Conservation (phyloP, 2,329 filamentous ascomycete genomes). For the Fusarium albidum region DNA sequence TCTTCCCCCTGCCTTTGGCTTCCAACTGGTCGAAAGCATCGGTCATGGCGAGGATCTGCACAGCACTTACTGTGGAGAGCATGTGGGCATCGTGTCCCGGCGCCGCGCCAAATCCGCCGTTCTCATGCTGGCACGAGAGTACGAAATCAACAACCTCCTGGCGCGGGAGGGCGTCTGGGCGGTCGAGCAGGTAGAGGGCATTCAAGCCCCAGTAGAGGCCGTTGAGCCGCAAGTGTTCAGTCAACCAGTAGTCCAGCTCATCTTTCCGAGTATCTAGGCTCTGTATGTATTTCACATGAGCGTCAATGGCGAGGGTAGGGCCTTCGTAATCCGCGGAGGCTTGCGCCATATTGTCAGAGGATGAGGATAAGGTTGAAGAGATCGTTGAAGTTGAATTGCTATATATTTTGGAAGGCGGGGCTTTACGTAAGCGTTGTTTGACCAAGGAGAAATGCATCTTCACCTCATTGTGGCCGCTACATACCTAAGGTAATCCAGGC, state of each 20-base stretch:
- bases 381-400: conserved; percentile 10
- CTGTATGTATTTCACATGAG: conserved; percentile 92
- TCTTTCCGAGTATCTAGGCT: conserved; percentile 90
- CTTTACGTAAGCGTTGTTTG: conserved; percentile 31
- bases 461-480: too few relatives aligned
- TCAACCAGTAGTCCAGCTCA: conserved; percentile 97
- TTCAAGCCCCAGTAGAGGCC: conserved; percentile 97
- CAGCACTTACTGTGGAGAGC: conserved; percentile 92
- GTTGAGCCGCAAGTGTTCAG: conserved; percentile 93
- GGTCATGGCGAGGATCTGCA: conserved; percentile 89
- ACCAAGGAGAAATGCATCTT: conserved; percentile 5
- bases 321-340: conserved; percentile 44
- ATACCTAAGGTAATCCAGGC: too few relatives aligned
- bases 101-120: conserved; percentile 91
- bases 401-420: conserved; percentile 22
- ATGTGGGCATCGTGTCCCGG: conserved; percentile 96
- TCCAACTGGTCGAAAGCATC: conserved; percentile 89
- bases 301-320: conserved; percentile 57
- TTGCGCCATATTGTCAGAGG: conserved; percentile 42
- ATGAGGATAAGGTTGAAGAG: conserved; percentile 6
- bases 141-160: conserved; percentile 88
- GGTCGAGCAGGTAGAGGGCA: conserved; percentile 83
- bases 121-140: conserved; percentile 90
- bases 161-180: conserved; percentile 82
- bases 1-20: conserved; percentile 67